phyloP scores from a whole-genome alignment of 1,284 basidiomycete genomes.

The Ganoderma boninense region DNA sequence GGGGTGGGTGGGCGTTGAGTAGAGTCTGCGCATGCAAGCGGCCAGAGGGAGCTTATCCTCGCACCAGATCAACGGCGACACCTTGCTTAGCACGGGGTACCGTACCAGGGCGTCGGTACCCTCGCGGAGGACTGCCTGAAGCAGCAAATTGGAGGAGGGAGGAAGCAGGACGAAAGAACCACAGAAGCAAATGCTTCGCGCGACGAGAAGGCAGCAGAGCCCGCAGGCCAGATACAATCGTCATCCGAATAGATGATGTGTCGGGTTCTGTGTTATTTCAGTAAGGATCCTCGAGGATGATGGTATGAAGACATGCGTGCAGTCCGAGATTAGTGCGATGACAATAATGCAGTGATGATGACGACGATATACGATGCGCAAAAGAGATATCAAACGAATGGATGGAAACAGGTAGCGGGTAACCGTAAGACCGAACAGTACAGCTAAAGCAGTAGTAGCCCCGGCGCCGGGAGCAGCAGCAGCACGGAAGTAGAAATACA shows the following conservation, averaged over 20 bases:
- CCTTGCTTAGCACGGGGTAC: too few relatives aligned
- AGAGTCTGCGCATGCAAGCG: neutral
- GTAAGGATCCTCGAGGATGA: neutral
- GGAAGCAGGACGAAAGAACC: neutral
- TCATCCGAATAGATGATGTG: neutral
- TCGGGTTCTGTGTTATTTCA: neutral
- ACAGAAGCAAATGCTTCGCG: neutral
- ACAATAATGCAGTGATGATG: neutral
- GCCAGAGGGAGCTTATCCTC: too few relatives aligned
- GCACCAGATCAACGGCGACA: too few relatives aligned
- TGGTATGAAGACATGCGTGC: neutral
- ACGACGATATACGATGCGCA: neutral
- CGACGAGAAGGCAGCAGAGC: neutral
- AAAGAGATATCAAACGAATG: neutral
- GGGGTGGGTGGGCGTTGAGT: neutral
- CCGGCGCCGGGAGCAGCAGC: neutral
- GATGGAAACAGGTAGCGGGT: neutral
- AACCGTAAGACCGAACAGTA: too few relatives aligned
- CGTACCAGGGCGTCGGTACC: neutral
- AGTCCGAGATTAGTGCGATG: constrained; percentile 19
- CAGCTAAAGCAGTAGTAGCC: neutral
- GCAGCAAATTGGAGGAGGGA: neutral
- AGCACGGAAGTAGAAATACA: neutral
- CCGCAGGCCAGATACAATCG: neutral
- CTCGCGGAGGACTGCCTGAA: neutral